Conservation (phyloP, 228 moss, liverwort and hornwort genomes). For the Sphagnum magellanicum region DNA sequence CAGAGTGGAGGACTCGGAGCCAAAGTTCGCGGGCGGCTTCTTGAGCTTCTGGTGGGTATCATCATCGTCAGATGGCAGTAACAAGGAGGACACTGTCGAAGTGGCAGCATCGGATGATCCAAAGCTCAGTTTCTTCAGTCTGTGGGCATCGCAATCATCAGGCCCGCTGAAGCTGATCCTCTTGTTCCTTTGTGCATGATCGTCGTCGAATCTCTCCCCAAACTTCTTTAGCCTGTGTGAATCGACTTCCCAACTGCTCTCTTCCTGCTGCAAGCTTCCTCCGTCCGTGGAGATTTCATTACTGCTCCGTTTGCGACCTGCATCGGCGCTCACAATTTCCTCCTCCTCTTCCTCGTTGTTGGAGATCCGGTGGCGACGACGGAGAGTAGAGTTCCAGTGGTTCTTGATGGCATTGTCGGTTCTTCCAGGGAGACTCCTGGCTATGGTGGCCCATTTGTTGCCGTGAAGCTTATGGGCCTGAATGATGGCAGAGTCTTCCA, state of each 20-base stretch:
- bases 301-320: constrained; percentile 48
- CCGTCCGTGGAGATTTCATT: constrained; percentile 72
- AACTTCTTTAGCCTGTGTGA: constrained; percentile 16
- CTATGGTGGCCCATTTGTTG: constrained; percentile 97
- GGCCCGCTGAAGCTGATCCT: too few species aligned
- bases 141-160: too few species aligned
- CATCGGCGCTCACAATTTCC: constrained; percentile 45
- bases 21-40: neutral
- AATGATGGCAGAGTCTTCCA: constrained; percentile 79
- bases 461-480: constrained; percentile 80
- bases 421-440: constrained; percentile 65
- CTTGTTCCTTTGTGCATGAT: too few species aligned
- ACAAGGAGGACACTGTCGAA: too few species aligned
- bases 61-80: too few species aligned
- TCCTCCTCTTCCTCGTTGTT: constrained; percentile 40
- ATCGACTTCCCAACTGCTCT: constrained; percentile 48
- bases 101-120: neutral
- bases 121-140: constrained; percentile 64
- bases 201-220: too few species aligned
- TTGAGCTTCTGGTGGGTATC: too few species aligned
- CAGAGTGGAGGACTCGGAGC: constrained; percentile 1
- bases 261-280: constrained; percentile 40
- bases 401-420: constrained; percentile 99
- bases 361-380: constrained; percentile 59
- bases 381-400: constrained; percentile 97